A percentile compares a stretch with the other conserved stretches of the same genome.
These are phyloP conservation scores for Abelmoschus esculentus DNA, from an alignment of 345 rosid genomes.

Conservation along the genomic window DNA sequence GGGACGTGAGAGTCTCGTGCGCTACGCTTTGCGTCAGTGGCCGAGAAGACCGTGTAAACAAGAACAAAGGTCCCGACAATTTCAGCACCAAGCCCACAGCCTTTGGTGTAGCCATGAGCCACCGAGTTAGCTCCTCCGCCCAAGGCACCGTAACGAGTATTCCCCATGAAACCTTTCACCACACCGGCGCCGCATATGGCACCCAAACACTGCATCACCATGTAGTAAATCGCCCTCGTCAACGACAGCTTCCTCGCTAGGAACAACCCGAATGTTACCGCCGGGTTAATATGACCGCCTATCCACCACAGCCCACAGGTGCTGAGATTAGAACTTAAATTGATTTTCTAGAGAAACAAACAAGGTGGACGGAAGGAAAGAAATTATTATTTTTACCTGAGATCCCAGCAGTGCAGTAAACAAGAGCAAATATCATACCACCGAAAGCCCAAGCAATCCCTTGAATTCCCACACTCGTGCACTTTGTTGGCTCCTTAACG, in stretches of 20 bases:
- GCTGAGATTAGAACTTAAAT: no score
- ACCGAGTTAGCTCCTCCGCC: conserved; percentile 40
- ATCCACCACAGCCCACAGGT: not conserved
- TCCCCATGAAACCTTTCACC: conserved; percentile 37
- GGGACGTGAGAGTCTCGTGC: conserved; percentile 58
- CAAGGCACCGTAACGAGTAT: conserved; percentile 2
- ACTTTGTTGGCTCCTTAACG: conserved; percentile 20
- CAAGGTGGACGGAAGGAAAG: not conserved
- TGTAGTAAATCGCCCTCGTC: conserved; percentile 40
- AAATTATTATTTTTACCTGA: conserved; percentile 24
- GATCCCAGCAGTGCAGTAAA: conserved; percentile 53
- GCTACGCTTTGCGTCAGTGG: conserved; percentile 50
- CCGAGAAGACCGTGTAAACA: conserved; percentile 45
- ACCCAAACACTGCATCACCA: conserved; percentile 49
- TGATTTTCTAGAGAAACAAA: not conserved
- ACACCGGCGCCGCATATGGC: conserved; percentile 52
- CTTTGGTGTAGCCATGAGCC: conserved; percentile 32
- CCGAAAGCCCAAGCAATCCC: conserved; percentile 65
- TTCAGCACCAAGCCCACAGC: conserved; percentile 25
- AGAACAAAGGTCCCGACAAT: conserved; percentile 1
- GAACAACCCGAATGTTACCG: conserved; percentile 42
- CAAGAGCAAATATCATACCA: conserved; percentile 60
- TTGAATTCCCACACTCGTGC: conserved; percentile 42
- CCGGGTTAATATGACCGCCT: conserved; percentile 50
- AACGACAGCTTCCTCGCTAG: conserved; percentile 44